Conservation (phyloP, 805 yeast species). For the Priceomyces fermenticarens region DNA sequence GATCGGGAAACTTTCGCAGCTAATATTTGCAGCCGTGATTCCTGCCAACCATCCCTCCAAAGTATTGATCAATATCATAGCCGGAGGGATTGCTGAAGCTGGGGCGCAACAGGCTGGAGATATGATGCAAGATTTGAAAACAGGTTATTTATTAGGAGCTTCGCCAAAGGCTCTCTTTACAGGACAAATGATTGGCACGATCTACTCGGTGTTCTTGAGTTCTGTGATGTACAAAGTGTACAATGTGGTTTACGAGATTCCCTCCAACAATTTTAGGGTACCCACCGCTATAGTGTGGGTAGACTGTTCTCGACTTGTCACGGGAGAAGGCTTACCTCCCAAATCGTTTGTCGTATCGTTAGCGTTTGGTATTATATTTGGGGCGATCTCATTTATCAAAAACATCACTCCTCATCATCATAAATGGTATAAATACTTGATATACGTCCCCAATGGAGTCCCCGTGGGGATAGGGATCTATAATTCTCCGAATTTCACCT, state of each 20-base stretch:
- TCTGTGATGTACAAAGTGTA: conserved; percentile 81
- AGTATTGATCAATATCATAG: conserved; percentile 79
- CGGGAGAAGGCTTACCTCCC: conserved; percentile 88
- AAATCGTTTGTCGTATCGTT: conserved; percentile 61
- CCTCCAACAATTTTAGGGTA: conserved; percentile 74
- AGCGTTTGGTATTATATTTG: conserved; percentile 66
- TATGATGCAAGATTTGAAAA: conserved; percentile 93
- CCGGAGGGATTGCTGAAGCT: conserved; percentile 97
- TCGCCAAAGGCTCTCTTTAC: conserved; percentile 88
- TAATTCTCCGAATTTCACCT: conserved; percentile 88
- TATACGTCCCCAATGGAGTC: conserved; percentile 85
- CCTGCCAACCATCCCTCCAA: conserved; percentile 77
- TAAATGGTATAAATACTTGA: conserved; percentile 37
- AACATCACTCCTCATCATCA: conserved; percentile 49
- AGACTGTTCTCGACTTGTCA: conserved; percentile 89
- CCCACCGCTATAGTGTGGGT: conserved; percentile 98
- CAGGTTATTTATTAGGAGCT: conserved; percentile 89
- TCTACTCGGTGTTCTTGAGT: conserved; percentile 78
- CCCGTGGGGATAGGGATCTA: conserved; percentile 97
- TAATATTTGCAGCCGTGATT: conserved; percentile 77
- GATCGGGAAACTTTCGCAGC: conserved; percentile 89
- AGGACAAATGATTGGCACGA: conserved; percentile 86
- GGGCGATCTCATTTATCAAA: conserved; percentile 60
- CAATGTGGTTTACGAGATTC: conserved; percentile 79
- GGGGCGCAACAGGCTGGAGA: conserved; percentile 99